Conservation (phyloP, 2,329 filamentous ascomycete species). For the Sclerotinia borealis region DNA sequence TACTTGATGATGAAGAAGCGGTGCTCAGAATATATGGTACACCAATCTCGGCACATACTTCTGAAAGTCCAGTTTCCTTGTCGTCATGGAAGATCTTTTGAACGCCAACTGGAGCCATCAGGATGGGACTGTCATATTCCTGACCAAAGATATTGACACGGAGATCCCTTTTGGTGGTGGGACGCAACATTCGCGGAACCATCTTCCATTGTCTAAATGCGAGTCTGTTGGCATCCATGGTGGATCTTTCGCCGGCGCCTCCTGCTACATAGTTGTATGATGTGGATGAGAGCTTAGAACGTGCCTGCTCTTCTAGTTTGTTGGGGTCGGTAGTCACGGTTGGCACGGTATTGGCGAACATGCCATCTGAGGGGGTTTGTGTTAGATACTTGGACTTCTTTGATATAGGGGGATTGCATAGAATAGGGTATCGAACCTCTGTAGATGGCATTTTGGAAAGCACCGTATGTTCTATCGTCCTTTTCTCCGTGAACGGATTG, state of each 20-base stretch:
- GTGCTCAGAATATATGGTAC: constrained; percentile 65
- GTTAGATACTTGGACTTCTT: neutral
- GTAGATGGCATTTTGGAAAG: constrained; percentile 25
- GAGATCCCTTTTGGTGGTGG: constrained; percentile 26
- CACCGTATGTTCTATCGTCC: constrained; percentile 21
- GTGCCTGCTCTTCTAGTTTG: constrained; percentile 49
- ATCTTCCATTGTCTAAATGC: constrained; percentile 60
- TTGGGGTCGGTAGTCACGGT: constrained; percentile 54
- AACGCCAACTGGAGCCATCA: constrained; percentile 65
- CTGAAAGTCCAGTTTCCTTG: constrained; percentile 56
- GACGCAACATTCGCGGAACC: constrained; percentile 51
- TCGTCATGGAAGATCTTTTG: constrained; percentile 62
- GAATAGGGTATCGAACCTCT: constrained; percentile 12
- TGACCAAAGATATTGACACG: constrained; percentile 45
- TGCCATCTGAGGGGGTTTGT: constrained; percentile 35
- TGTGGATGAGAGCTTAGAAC: constrained; percentile 39
- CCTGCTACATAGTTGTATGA: constrained; percentile 56
- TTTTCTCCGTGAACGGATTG: constrained; percentile 17
- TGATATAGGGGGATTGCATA: neutral
- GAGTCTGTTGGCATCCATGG: constrained; percentile 57
- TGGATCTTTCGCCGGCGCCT: constrained; percentile 56
- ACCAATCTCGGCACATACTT: constrained; percentile 52
- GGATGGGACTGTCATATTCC: constrained; percentile 43
- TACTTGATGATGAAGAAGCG: constrained; percentile 39
- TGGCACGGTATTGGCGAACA: constrained; percentile 43